These are phyloP conservation scores for Rutidosis leptorrhynchoides DNA, from an alignment of 129 eudicot species.

Conservation along the genomic window DNA sequence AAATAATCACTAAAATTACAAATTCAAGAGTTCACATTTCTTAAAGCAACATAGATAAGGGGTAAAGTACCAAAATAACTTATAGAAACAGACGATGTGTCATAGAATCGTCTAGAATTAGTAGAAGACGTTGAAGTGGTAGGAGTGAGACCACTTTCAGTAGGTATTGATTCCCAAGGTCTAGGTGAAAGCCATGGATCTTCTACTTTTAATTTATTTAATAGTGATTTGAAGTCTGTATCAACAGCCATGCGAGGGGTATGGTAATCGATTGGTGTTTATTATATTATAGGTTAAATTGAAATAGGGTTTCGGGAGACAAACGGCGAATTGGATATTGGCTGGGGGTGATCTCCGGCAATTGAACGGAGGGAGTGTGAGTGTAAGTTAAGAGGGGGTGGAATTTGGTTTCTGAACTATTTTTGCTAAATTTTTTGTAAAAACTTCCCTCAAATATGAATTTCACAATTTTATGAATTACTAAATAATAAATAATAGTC, in stretches of 20 bases:
- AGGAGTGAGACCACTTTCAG: slow-evolving; percentile 43
- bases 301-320: background rate
- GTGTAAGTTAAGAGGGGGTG: no score
- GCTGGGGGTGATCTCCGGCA: background rate
- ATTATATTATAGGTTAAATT: background rate
- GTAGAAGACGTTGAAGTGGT: slow-evolving; percentile 29
- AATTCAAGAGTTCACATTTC: slow-evolving; percentile 3
- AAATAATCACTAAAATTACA: background rate
- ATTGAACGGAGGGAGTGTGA: no score
- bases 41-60: background rate
- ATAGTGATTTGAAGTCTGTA: slow-evolving; percentile 33
- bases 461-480: no score
- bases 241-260: slow-evolving; percentile 40
- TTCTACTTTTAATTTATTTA: slow-evolving; percentile 39
- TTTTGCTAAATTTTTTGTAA: no score
- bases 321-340: background rate
- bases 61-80: slow-evolving; percentile 1
- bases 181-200: slow-evolving; percentile 53
- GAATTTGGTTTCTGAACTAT: background rate
- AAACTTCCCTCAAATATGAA: no score
- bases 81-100: slow-evolving; percentile 59
- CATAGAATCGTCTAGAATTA: slow-evolving; percentile 26
- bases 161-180: slow-evolving; percentile 88
- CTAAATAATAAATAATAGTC: no score
- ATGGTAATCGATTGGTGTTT: background rate